Percentiles rank a stretch among this genome's conserved stretches.
Conservation (phyloP, 768 basidiomycete genomes). For the Hydnum rufescens region DNA sequence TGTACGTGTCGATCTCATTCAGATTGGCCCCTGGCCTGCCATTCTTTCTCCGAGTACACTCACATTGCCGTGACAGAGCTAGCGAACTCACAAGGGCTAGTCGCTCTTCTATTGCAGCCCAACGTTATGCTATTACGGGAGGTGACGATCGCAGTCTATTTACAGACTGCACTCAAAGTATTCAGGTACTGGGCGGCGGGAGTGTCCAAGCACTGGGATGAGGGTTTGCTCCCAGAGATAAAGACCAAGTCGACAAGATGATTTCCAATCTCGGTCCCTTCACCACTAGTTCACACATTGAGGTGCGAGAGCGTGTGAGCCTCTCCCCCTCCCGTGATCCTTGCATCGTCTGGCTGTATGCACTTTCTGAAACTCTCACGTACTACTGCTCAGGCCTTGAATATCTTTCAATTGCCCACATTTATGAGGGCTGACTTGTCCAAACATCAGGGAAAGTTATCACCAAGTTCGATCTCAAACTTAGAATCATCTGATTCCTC, state of each 20-base stretch:
- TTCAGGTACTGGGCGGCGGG: slow-evolving; percentile 73
- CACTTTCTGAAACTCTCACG: background rate
- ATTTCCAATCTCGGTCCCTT: slow-evolving; percentile 39
- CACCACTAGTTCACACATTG: slow-evolving; percentile 44
- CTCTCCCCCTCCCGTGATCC: too few species aligned
- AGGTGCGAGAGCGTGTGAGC: slow-evolving; percentile 79
- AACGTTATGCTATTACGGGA: slow-evolving; percentile 32
- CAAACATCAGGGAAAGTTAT: background rate
- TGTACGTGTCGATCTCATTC: slow-evolving; percentile 29
- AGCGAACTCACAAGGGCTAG: slow-evolving; percentile 52
- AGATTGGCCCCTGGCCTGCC: background rate
- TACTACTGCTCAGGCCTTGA: slow-evolving; percentile 51
- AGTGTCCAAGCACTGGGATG: slow-evolving; percentile 54
- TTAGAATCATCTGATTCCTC: slow-evolving; percentile 14
- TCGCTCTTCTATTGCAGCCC: slow-evolving; percentile 48
- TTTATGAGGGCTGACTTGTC: slow-evolving; percentile 56
- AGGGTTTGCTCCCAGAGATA: slow-evolving; percentile 25
- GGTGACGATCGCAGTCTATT: slow-evolving; percentile 54
- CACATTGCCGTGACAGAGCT: slow-evolving; percentile 46
- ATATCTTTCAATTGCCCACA: slow-evolving; percentile 49
- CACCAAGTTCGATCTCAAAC: too few species aligned
- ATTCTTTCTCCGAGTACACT: too few species aligned
- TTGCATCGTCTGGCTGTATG: background rate
- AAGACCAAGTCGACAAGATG: slow-evolving; percentile 43
- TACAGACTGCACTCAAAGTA: slow-evolving; percentile 70